A percentile compares a stretch with the other conserved stretches of the same genome.
phyloP scores from a whole-genome alignment of 306 rosid genomes.

The Alnus rubra region DNA sequence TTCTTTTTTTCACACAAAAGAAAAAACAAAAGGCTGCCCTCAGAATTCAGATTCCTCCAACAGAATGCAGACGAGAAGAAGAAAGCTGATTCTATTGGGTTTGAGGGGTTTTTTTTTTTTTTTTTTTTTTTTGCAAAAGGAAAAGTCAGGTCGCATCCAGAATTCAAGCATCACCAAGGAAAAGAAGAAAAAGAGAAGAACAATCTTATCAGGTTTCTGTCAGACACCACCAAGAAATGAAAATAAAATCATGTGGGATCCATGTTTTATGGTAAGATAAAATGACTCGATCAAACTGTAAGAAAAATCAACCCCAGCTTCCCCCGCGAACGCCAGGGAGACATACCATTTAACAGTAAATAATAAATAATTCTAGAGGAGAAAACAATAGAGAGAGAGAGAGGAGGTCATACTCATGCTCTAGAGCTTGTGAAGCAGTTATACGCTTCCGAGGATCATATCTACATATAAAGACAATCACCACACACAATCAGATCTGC shows the following conservation, averaged over 20 bases:
- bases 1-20: too few species aligned
- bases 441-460: conserved; percentile 96
- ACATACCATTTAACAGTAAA: background rate
- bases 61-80: too few species aligned
- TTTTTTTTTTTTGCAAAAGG: background rate
- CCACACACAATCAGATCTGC: background rate
- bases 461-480: conserved; percentile 46
- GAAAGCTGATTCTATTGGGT: too few species aligned
- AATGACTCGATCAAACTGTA: background rate
- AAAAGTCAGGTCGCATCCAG: background rate
- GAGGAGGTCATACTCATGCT: conserved; percentile 73
- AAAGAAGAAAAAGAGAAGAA: background rate
- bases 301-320: background rate
- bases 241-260: background rate
- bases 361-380: background rate
- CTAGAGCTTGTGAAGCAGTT: conserved; percentile 91
- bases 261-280: background rate
- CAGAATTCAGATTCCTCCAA: too few species aligned
- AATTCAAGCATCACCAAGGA: background rate
- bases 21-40: too few species aligned
- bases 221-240: background rate
- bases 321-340: background rate
- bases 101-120: too few species aligned
- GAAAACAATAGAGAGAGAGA: background rate
- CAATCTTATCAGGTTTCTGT: background rate